A percentile compares a stretch with the other conserved stretches of the same genome.
phyloP scores from a whole-genome alignment of 805 yeast genomes.

The Zygosaccharomyces bailii region DNA sequence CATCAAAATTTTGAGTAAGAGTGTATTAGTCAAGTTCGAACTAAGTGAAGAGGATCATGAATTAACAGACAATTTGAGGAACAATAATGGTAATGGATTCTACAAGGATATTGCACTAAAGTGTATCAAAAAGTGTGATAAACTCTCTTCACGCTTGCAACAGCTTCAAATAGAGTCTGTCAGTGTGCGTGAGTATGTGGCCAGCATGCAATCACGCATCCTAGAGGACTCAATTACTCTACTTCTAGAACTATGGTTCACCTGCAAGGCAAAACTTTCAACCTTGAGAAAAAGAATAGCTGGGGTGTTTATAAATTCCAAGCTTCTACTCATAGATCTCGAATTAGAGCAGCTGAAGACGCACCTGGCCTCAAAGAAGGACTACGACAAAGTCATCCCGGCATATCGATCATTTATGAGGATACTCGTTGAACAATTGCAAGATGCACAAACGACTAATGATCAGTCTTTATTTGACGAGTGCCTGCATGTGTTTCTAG shows the following conservation, averaged over 20 bases:
- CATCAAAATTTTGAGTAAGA: constrained; percentile 29
- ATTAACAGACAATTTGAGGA: constrained; percentile 1
- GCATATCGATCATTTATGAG: constrained; percentile 60
- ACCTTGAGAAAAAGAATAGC: constrained; percentile 44
- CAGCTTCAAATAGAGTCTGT: constrained; percentile 16
- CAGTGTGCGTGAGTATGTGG: constrained; percentile 17
- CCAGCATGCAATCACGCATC: constrained; percentile 39
- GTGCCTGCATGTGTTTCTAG: constrained; percentile 62
- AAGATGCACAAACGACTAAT: constrained; percentile 48
- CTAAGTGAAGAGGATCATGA: constrained; percentile 11
- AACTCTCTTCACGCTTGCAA: constrained; percentile 23
- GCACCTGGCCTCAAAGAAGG: constrained; percentile 18
- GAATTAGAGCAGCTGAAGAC: constrained; percentile 48
- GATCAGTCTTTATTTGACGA: constrained; percentile 61
- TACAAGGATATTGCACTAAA: constrained; percentile 53
- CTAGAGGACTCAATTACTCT: constrained; percentile 46
- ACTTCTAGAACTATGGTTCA: constrained; percentile 28
- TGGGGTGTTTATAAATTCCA: constrained; percentile 61
- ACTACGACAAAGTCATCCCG: constrained; percentile 17
- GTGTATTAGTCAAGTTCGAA: constrained; percentile 30
- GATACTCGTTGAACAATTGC: constrained; percentile 54
- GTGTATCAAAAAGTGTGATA: constrained; percentile 50
- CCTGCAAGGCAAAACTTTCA: constrained; percentile 18
- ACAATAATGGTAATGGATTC: constrained; percentile 35
- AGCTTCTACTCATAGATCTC: constrained; percentile 59